Conservation (phyloP, 2,329 filamentous ascomycete genomes). For the Paraphoma chrysanthemicola region DNA sequence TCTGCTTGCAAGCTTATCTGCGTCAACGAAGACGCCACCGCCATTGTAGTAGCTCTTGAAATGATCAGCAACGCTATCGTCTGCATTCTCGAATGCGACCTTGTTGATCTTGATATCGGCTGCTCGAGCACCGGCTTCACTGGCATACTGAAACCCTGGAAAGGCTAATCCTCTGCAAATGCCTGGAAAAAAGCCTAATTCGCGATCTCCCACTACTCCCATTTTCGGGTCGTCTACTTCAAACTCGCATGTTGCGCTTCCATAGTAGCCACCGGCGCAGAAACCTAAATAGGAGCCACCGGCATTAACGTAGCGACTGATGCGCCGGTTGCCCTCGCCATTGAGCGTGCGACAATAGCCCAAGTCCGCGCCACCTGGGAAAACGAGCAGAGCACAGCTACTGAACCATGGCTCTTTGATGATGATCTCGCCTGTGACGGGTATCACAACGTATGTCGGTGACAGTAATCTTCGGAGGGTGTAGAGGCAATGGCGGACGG, state of each 20-base stretch:
- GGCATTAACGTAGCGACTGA: conserved; percentile 82
- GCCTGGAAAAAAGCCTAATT: conserved; percentile 88
- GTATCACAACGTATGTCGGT: conserved; percentile 90
- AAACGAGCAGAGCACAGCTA: conserved; percentile 86
- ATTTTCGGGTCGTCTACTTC: conserved; percentile 82
- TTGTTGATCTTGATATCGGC: conserved; percentile 71
- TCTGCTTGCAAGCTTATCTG: conserved; percentile 64
- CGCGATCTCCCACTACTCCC: conserved; percentile 84
- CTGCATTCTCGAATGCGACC: conserved; percentile 58
- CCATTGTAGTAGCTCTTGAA: conserved; percentile 92
- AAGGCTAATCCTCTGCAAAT: conserved; percentile 87
- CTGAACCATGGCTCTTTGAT: conserved; percentile 91
- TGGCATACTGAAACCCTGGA: conserved; percentile 86
- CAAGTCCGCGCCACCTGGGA: conserved; percentile 93
- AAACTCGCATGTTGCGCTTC: conserved; percentile 81
- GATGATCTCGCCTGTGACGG: conserved; percentile 77
- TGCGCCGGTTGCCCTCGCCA: conserved; percentile 83
- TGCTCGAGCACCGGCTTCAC: conserved; percentile 82
- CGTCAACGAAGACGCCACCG: conserved; percentile 89
- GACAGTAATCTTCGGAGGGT: conserved; percentile 85
- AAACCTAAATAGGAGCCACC: conserved; percentile 90
- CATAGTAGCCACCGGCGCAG: conserved; percentile 95
- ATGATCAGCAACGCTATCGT: conserved; percentile 62
- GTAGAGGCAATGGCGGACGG: conserved; percentile 87
- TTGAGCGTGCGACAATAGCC: conserved; percentile 90